Evolutionary conservation across 2,329 filamentous ascomycete species (phyloP).

Genomic region (Zalaria sp.): DNA sequence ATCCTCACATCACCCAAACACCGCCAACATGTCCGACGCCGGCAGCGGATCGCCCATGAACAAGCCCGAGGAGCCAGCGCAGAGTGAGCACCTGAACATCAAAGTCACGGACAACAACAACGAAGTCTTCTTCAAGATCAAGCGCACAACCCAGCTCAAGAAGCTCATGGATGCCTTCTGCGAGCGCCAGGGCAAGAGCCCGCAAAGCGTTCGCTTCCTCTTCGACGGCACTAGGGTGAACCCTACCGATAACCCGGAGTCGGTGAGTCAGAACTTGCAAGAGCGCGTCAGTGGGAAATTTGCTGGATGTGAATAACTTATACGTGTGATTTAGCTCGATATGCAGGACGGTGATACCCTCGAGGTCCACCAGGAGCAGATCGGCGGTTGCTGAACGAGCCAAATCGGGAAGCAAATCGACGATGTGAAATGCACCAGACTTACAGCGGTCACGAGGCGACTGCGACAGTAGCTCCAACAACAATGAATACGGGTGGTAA

Average conservation of each 20-base stretch:
- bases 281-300: too few relatives aligned
- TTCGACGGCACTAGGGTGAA: slow-evolving; percentile 94
- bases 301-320: too few relatives aligned
- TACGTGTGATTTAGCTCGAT: slow-evolving; percentile 54
- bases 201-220: slow-evolving; percentile 75
- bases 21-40: slow-evolving; percentile 30
- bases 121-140: slow-evolving; percentile 99
- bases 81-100: slow-evolving; percentile 85
- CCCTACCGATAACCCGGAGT: slow-evolving; percentile 77
- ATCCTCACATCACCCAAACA: background rate
- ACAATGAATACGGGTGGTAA: too few relatives aligned
- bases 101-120: slow-evolving; percentile 99
- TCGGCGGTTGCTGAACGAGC: slow-evolving; percentile 48
- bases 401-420: background rate
- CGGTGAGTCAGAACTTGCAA: slow-evolving; percentile 44
- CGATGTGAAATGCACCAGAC: too few relatives aligned
- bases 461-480: too few relatives aligned
- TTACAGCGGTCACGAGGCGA: too few relatives aligned
- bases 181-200: slow-evolving; percentile 82
- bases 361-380: slow-evolving; percentile 96
- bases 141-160: slow-evolving; percentile 86
- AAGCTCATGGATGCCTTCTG: slow-evolving; percentile 99
- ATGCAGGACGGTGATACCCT: slow-evolving; percentile 94
- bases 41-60: slow-evolving; percentile 19
- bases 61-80: slow-evolving; percentile 30